phyloP scores from a whole-genome alignment of 2,329 filamentous ascomycete genomes.

The Phyllosticta paracitricarpa region DNA sequence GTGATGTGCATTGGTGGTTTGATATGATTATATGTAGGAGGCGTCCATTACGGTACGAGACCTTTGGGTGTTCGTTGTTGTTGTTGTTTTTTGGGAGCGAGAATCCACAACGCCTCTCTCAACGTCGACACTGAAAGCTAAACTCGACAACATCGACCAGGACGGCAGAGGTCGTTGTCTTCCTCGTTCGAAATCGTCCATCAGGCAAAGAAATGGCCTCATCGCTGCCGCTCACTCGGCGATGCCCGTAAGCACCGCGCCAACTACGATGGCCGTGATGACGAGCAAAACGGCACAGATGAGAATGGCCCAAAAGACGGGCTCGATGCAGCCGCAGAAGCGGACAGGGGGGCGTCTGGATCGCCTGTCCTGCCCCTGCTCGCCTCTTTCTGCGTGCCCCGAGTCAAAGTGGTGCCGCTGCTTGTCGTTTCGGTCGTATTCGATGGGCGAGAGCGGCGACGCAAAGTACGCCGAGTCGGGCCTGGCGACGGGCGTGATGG shows the following conservation, averaged over 20 bases:
- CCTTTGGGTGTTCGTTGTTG: too few relatives aligned
- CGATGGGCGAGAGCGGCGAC: neutral
- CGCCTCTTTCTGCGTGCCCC: neutral
- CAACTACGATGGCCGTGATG: neutral
- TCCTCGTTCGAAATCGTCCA: too few relatives aligned
- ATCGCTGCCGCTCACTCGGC: neutral
- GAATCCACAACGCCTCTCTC: too few relatives aligned
- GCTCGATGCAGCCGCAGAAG: neutral
- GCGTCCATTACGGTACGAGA: too few relatives aligned
- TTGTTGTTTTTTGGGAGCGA: too few relatives aligned
- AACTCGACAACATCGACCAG: too few relatives aligned
- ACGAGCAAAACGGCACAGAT: neutral
- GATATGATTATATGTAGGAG: too few relatives aligned
- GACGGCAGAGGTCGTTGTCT: too few relatives aligned
- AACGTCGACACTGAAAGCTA: too few relatives aligned
- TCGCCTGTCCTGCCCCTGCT: neutral
- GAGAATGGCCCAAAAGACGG: conserved; percentile 3
- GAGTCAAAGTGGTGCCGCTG: neutral
- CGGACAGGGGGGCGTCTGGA: neutral
- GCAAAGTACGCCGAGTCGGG: neutral
- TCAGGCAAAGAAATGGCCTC: too few relatives aligned
- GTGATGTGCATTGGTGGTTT: too few relatives aligned
- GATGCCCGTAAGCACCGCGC: neutral
- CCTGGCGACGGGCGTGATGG: neutral
- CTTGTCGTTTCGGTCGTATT: neutral